Percentiles rank a stretch among this genome's conserved stretches.
These are phyloP conservation scores for Larix kaempferi DNA, from an alignment of 75 land plant genomes.

Conservation along the genomic window DNA sequence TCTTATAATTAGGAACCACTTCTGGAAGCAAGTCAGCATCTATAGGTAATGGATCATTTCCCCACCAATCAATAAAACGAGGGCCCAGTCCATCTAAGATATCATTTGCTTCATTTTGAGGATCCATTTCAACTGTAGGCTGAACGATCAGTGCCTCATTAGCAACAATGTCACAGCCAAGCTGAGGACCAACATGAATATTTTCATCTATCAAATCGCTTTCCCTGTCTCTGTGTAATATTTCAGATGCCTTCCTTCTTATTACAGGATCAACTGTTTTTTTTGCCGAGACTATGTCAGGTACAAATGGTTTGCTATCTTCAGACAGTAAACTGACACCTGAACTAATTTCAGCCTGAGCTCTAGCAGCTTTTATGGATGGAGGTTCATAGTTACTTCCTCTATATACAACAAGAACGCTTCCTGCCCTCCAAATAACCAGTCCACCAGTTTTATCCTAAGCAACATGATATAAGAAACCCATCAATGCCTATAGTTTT, in stretches of 20 bases:
- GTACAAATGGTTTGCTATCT: constrained; percentile 32
- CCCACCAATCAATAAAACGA: constrained; percentile 94
- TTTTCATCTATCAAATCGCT: not conserved
- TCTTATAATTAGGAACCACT: constrained; percentile 55
- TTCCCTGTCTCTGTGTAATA: not conserved
- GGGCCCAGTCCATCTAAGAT: constrained; percentile 86
- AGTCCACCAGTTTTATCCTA: constrained; percentile 67
- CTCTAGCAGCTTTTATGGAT: constrained; percentile 21
- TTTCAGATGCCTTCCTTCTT: constrained; percentile 9
- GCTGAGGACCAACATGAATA: not conserved
- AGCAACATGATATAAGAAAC: not conserved
- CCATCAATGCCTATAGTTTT: not conserved
- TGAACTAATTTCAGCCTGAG: constrained; percentile 7
- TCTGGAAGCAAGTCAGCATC: constrained; percentile 89
- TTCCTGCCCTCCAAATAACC: constrained; percentile 61
- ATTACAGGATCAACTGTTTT: not conserved
- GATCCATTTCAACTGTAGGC: not conserved
- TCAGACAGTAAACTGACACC: not conserved
- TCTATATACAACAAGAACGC: constrained; percentile 51
- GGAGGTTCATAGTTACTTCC: constrained; percentile 34
- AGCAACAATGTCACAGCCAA: constrained; percentile 1
- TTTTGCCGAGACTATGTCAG: constrained; percentile 34
- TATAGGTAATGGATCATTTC: constrained; percentile 77
- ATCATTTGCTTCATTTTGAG: constrained; percentile 40
- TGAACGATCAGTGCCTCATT: not conserved